Percentiles rank a stretch among this genome's conserved stretches.
Evolutionary conservation across 1,284 basidiomycete genomes (phyloP).

Genomic region (Sanguinoderma infundibulare): DNA sequence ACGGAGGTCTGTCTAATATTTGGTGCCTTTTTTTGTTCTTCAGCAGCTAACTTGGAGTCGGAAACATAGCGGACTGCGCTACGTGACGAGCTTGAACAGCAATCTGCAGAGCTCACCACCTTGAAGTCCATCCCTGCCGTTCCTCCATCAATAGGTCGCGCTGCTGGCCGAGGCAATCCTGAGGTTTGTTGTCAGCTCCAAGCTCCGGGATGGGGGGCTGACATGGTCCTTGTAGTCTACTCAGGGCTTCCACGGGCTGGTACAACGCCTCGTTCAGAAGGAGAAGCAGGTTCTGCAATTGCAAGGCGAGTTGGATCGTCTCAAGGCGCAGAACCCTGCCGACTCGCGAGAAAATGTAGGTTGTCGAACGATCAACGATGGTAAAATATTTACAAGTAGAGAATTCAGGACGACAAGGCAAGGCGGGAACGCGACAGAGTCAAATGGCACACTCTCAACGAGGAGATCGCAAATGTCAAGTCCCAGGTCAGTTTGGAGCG

Average conservation of each 20-base stretch:
- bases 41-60: neutral
- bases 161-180: conserved; percentile 47
- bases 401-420: conserved; percentile 70
- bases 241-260: conserved; percentile 75
- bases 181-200: conserved; percentile 44
- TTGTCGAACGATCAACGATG: neutral
- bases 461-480: conserved; percentile 79
- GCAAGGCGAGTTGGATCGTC: conserved; percentile 72
- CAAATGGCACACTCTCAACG: conserved; percentile 77
- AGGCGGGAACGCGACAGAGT: conserved; percentile 76
- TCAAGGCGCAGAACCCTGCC: conserved; percentile 57
- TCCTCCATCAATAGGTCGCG: conserved; percentile 39
- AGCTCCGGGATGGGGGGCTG: neutral
- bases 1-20: conserved; percentile 56
- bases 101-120: conserved; percentile 68
- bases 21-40: neutral
- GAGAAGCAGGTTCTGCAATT: conserved; percentile 84
- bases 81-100: conserved; percentile 58
- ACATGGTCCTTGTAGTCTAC: conserved; percentile 6
- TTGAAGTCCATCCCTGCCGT: conserved; percentile 55
- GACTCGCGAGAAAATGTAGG: conserved; percentile 65
- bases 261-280: conserved; percentile 82
- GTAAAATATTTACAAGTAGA: conserved; percentile 1
- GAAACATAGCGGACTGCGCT: conserved; percentile 52
- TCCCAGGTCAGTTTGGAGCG: conserved; percentile 52